Conservation (phyloP, 768 basidiomycete species). For the Trametes gibbosa region DNA sequence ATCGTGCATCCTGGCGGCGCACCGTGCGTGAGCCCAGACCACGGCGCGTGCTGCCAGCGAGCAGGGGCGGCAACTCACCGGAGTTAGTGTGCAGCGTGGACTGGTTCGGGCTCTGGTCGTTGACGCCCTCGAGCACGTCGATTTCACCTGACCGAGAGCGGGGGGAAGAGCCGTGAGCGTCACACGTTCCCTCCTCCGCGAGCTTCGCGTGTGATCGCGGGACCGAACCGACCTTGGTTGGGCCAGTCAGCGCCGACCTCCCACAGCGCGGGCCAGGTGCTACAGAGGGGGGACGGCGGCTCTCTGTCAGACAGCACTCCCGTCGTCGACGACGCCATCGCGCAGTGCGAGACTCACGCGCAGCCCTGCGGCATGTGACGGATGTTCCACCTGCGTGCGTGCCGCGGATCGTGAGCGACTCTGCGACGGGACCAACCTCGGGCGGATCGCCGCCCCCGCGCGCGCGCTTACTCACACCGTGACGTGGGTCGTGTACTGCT, state of each 20-base stretch:
- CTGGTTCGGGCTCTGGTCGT: constrained; percentile 48
- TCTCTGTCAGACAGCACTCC: constrained; percentile 9
- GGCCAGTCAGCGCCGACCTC: constrained; percentile 50
- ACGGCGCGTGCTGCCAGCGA: constrained; percentile 50
- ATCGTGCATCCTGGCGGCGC: constrained; percentile 45
- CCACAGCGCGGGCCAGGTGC: constrained; percentile 56
- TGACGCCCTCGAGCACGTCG: constrained; percentile 56
- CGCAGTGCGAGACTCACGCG: constrained; percentile 35
- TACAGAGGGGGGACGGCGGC: too few species aligned
- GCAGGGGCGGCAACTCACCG: constrained; percentile 47
- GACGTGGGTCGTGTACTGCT: constrained; percentile 50
- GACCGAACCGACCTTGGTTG: constrained; percentile 32
- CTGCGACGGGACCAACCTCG: background rate
- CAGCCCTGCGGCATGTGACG: constrained; percentile 59
- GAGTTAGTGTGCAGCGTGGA: constrained; percentile 54
- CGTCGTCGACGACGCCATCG: background rate
- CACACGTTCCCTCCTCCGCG: background rate
- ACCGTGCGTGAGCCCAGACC: constrained; percentile 24
- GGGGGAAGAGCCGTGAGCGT: constrained; percentile 32
- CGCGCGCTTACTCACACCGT: constrained; percentile 42
- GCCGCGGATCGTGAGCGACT: background rate
- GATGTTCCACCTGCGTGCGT: constrained; percentile 43
- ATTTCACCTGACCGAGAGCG: constrained; percentile 55
- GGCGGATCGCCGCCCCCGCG: background rate
- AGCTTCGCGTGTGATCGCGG: constrained; percentile 11